These are phyloP conservation scores for Botrytis porri DNA, from an alignment of 2,329 filamentous ascomycete genomes.

Conservation along the genomic window DNA sequence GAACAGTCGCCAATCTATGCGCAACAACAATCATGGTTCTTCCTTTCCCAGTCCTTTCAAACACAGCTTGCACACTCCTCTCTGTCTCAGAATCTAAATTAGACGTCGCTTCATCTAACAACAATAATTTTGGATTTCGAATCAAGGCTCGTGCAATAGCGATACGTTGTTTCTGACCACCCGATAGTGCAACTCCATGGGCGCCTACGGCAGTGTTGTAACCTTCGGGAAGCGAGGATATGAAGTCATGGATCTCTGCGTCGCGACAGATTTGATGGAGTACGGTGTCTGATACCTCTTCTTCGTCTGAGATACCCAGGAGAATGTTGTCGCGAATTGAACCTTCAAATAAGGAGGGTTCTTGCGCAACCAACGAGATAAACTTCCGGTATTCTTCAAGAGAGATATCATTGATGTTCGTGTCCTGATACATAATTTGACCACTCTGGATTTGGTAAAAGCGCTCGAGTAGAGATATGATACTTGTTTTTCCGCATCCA, in stretches of 20 bases:
- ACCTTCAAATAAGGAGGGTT: slow-evolving; percentile 63
- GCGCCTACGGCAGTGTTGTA: slow-evolving; percentile 48
- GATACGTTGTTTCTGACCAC: slow-evolving; percentile 55
- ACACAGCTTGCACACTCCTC: slow-evolving; percentile 59
- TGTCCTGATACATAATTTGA: slow-evolving; percentile 60
- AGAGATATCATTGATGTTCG: slow-evolving; percentile 56
- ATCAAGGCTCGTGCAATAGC: slow-evolving; percentile 54
- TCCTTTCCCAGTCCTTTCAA: slow-evolving; percentile 60
- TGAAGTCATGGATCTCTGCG: slow-evolving; percentile 53
- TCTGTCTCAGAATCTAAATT: slow-evolving; percentile 56
- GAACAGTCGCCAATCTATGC: slow-evolving; percentile 72
- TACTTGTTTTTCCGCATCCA: slow-evolving; percentile 48
- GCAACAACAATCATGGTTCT: slow-evolving; percentile 77
- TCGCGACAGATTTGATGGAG: slow-evolving; percentile 48
- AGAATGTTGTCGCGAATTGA: slow-evolving; percentile 68
- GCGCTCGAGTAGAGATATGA: slow-evolving; percentile 62
- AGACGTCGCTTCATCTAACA: slow-evolving; percentile 59
- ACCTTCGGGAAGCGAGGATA: slow-evolving; percentile 50
- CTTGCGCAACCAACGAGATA: slow-evolving; percentile 71
- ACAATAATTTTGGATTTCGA: slow-evolving; percentile 48
- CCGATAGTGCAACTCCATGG: slow-evolving; percentile 47
- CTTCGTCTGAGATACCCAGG: slow-evolving; percentile 52
- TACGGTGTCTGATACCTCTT: slow-evolving; percentile 44
- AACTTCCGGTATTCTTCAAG: slow-evolving; percentile 61
- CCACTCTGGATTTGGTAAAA: slow-evolving; percentile 70